Percentiles rank a stretch among this genome's conserved stretches.
These are phyloP conservation scores for Debaryomyces psychrophilus DNA, from an alignment of 1,139 yeast species.

Conservation along the genomic window DNA sequence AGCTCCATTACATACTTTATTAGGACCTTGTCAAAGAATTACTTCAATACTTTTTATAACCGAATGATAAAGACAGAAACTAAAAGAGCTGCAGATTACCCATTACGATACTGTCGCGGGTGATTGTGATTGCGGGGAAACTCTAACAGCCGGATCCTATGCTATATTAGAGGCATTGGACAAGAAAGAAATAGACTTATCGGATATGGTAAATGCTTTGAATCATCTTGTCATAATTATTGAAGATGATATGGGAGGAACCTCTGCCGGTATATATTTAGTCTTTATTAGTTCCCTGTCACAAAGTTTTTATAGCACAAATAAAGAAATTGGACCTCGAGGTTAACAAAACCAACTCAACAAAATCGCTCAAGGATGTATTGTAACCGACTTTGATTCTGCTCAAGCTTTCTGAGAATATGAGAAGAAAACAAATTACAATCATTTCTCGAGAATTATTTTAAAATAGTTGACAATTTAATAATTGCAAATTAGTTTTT, in stretches of 20 bases:
- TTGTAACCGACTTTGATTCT: conserved; percentile 28
- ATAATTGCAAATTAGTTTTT: no score
- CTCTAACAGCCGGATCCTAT: conserved; percentile 70
- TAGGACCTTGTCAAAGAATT: conserved; percentile 26
- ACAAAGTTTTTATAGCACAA: not conserved
- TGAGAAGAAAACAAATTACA: no score
- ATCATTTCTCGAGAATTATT: no score
- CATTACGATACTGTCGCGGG: conserved; percentile 78
- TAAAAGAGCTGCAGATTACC: conserved; percentile 75
- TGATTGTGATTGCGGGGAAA: conserved; percentile 89
- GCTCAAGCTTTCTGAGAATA: no score
- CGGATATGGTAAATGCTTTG: conserved; percentile 37
- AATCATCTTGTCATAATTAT: conserved; percentile 55
- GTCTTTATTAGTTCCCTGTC: conserved; percentile 51
- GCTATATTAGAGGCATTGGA: conserved; percentile 57
- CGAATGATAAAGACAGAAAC: conserved; percentile 56
- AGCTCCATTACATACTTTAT: no score
- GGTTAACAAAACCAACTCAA: not conserved
- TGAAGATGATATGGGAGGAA: conserved; percentile 84
- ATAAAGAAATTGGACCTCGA: not conserved
- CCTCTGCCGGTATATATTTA: conserved; percentile 82
- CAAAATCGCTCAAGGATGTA: conserved; percentile 19
- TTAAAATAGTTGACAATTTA: no score
- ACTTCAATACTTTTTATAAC: not conserved
- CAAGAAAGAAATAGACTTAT: conserved; percentile 22